Evolutionary conservation across 305 asterid genomes (phyloP).

Genomic region (Ruellia speciosa): DNA sequence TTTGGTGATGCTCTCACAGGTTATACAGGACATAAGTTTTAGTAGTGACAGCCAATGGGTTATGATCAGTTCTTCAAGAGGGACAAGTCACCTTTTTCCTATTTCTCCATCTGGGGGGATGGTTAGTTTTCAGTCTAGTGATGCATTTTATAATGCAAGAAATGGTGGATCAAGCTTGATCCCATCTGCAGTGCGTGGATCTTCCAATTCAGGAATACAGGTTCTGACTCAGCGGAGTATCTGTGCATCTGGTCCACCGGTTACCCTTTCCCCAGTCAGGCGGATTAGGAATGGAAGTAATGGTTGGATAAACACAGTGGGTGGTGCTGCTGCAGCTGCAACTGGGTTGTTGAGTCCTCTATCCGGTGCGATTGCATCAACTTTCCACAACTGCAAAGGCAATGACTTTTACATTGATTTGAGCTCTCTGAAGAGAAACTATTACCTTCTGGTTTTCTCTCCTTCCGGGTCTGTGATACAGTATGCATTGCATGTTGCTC

Average conservation of each 20-base stretch:
- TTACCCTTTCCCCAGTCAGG: conserved; percentile 41
- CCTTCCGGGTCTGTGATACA: conserved; percentile 69
- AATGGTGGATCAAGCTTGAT: conserved; percentile 33
- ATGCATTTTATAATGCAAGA: conserved; percentile 34
- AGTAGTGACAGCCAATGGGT: conserved; percentile 81
- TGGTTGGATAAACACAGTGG: conserved; percentile 63
- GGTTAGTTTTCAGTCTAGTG: conserved; percentile 37
- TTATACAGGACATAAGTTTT: conserved; percentile 90
- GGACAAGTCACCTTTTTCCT: conserved; percentile 86
- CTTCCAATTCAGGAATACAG: conserved; percentile 38
- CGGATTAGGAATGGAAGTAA: conserved; percentile 61
- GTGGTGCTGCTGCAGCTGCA: conserved; percentile 82
- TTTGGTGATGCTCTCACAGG: conserved; percentile 36
- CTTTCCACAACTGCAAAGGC: conserved; percentile 51
- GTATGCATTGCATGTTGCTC: conserved; percentile 49
- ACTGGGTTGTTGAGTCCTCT: conserved; percentile 50
- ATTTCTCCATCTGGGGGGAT: conserved; percentile 67
- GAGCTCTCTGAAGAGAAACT: conserved; percentile 34
- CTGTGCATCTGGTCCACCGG: conserved; percentile 43
- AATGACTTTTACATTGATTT: conserved; percentile 29
- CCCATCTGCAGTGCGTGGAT: conserved; percentile 29
- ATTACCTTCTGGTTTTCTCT: conserved; percentile 71
- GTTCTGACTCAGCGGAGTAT: conserved; percentile 45
- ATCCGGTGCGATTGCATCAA: conserved; percentile 54
- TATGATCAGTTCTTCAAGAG: conserved; percentile 70